Evolutionary conservation across 148 eudicot genomes (phyloP), one percentile per base, ranked within the genome.

Genomic region (Persicaria tinctoria): DNA sequence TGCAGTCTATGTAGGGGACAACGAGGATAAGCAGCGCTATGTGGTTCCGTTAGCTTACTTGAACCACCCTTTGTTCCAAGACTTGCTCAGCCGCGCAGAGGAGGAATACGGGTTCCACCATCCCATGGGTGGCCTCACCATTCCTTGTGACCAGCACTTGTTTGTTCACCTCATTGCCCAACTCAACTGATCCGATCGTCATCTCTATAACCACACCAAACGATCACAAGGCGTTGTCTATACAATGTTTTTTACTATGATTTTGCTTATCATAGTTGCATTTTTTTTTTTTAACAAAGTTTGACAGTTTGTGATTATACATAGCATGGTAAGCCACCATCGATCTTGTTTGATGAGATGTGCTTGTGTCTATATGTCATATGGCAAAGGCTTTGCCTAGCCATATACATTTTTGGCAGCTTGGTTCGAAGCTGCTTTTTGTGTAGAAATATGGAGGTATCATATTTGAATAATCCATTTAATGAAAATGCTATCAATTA

Each of bases 51-150:
- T 88, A 46, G 81, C 88, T 1, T 79, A 81, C 62, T 74, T 88
- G 68, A 77, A 11, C 48, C 82, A 64, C 5, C 89, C 89, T 2
- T 83, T 82, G 76, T 88, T 88, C 55, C 89, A 86, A 46, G 81
- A 13, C 57, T 82, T 88, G 13, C 85, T 86, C 6, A 78, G 72
- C 11, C 82, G 73, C 8, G 89, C 92, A 14, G 92, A 85, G 55
- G 89, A 88, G 32, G 89, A 88, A 73, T 88, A 86, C 17, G 92
- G 92, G 50, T 88, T 86, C 71, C 81, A 82, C 73, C 85, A 88
- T 55, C 85, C 83, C n/a, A 88, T 81, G 88, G 70, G 70, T 14
- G 92, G 92, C 11, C 78, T 88, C 46, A 84, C 86, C 1, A 82
- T 88, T 69, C 89, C 89, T 56, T 86, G 89, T 54, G 78, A 86